Conservation (phyloP, 108 stramenopile species). For the Pelagomonas calceolata region DNA sequence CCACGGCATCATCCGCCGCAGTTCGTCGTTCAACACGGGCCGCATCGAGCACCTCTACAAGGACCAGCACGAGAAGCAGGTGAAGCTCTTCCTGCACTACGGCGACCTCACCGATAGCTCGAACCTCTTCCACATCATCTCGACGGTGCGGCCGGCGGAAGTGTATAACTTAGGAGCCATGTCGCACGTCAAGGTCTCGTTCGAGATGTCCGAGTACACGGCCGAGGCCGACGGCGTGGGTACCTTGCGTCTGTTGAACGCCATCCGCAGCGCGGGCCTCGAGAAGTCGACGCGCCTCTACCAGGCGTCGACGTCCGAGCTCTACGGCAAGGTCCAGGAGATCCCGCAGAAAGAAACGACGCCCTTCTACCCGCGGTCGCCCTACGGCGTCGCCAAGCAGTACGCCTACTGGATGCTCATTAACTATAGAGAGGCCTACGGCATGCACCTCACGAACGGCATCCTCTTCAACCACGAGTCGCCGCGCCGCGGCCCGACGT, state of each 20-base stretch:
- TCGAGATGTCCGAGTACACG: slow-evolving; percentile 99
- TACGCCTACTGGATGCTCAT: slow-evolving; percentile 97
- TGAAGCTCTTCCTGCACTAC: slow-evolving; percentile 92
- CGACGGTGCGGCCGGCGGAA: slow-evolving; percentile 66
- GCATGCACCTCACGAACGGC: slow-evolving; percentile 90
- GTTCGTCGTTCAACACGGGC: slow-evolving; percentile 96
- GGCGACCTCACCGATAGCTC: slow-evolving; percentile 97
- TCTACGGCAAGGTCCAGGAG: slow-evolving; percentile 96
- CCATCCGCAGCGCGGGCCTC: slow-evolving; percentile 65
- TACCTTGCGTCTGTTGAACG: slow-evolving; percentile 95
- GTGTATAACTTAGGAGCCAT: slow-evolving; percentile 99
- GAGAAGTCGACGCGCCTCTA: slow-evolving; percentile 72
- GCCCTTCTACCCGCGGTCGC: slow-evolving; percentile 98
- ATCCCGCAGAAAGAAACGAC: slow-evolving; percentile 96
- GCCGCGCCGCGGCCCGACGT: slow-evolving; percentile 93
- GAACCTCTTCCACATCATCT: slow-evolving; percentile 76
- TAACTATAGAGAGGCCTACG: slow-evolving; percentile 98
- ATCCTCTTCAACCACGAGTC: slow-evolving; percentile 98
- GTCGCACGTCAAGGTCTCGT: slow-evolving; percentile 98
- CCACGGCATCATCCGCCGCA: slow-evolving; percentile 94
- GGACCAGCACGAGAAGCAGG: slow-evolving; percentile 86
- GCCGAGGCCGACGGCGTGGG: slow-evolving; percentile 95
- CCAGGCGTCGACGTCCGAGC: slow-evolving; percentile 95
- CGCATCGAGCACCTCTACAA: slow-evolving; percentile 97
- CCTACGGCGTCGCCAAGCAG: slow-evolving; percentile 97